Conservation (phyloP, 1,284 basidiomycete species). For the Amylostereum areolatum region DNA sequence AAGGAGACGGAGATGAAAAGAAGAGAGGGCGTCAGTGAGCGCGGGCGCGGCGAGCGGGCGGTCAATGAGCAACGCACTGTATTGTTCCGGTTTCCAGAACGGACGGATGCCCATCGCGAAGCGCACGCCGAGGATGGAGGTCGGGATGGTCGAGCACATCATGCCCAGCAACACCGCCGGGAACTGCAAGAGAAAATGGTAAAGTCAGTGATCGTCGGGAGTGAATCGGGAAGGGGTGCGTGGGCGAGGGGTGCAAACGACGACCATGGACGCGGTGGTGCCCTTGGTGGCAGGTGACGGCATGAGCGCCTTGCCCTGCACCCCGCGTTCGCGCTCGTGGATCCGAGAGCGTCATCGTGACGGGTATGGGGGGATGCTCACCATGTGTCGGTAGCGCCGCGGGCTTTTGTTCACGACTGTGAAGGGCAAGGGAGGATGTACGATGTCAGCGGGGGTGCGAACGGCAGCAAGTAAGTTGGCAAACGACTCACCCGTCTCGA, state of each 20-base stretch:
- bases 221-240: too few relatives aligned
- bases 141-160: constrained; percentile 72
- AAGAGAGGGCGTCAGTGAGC: background rate
- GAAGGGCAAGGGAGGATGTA: constrained; percentile 9
- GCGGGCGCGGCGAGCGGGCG: constrained; percentile 18
- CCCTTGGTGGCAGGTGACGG: too few relatives aligned
- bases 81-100: constrained; percentile 80
- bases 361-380: constrained; percentile 29
- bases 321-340: too few relatives aligned
- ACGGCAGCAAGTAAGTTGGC: background rate
- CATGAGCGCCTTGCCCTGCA: too few relatives aligned
- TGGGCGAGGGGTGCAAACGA: too few relatives aligned
- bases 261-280: too few relatives aligned
- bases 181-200: constrained; percentile 42
- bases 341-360: too few relatives aligned
- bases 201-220: background rate
- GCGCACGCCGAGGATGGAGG: constrained; percentile 70
- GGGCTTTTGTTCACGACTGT: constrained; percentile 68
- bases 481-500: constrained; percentile 50
- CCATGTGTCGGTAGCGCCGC: constrained; percentile 71
- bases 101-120: constrained; percentile 73
- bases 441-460: background rate
- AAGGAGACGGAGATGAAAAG: background rate
- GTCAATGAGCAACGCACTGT: constrained; percentile 40
- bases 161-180: constrained; percentile 62